A percentile compares a stretch with the other conserved stretches of the same genome.
Evolutionary conservation across 805 yeast species (phyloP).

Genomic region (Wickerhamomyces ciferrii): DNA sequence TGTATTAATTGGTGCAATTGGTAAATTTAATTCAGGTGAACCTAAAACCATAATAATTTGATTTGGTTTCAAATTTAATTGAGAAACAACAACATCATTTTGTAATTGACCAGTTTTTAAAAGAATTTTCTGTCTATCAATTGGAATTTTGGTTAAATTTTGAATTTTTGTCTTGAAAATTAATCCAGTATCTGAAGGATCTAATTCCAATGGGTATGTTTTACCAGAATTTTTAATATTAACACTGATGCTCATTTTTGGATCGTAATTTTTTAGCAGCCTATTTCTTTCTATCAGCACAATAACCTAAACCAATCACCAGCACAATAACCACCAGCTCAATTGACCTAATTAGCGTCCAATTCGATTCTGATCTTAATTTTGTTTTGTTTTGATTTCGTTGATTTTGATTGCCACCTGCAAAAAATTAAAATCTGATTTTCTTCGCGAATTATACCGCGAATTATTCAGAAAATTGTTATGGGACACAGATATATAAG

Average conservation of each 20-base stretch:
- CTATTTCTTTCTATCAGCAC: too few species aligned
- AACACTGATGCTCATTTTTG: conserved; percentile 18
- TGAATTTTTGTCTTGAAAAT: conserved; percentile 65
- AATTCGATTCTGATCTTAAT: too few species aligned
- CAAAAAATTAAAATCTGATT: too few species aligned
- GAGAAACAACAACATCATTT: conserved; percentile 47
- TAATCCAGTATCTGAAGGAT: conserved; percentile 32
- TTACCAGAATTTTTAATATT: conserved; percentile 67
- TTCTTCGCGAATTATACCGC: background rate
- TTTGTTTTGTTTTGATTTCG: too few species aligned
- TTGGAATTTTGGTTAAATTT: conserved; percentile 76
- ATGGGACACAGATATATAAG: background rate
- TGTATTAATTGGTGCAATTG: conserved; percentile 46
- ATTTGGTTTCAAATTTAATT: conserved; percentile 54
- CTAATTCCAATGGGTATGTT: conserved; percentile 41
- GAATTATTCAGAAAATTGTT: background rate
- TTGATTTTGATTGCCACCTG: too few species aligned
- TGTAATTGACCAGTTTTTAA: conserved; percentile 84
- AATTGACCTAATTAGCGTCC: too few species aligned
- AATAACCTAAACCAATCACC: too few species aligned
- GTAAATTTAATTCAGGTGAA: conserved; percentile 67
- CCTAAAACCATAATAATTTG: conserved; percentile 87
- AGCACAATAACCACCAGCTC: too few species aligned
- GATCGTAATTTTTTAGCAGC: too few species aligned
- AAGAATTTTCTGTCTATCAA: conserved; percentile 83